Evolutionary conservation across 2,329 filamentous ascomycete genomes (phyloP).

Genomic region (Nemania bipapillata): DNA sequence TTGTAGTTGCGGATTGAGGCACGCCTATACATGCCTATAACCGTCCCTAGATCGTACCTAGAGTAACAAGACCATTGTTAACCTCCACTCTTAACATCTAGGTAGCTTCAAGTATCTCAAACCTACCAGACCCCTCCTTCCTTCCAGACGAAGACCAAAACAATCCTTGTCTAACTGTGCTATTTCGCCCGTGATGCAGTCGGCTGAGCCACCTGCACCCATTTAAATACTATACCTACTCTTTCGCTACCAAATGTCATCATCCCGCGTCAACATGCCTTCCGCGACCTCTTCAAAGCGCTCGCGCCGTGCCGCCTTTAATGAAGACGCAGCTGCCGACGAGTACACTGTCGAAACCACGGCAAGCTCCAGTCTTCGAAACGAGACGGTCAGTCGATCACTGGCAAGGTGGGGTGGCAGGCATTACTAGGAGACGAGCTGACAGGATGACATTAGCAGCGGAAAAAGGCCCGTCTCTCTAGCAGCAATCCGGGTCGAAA

Average conservation of each 20-base stretch:
- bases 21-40: not conserved
- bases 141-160: not conserved
- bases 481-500: conserved; percentile 38
- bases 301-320: conserved; percentile 52
- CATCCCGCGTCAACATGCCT: conserved; percentile 43
- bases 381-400: conserved; percentile 53
- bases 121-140: not conserved
- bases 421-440: conserved; percentile 9
- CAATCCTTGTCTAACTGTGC: not conserved
- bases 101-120: not conserved
- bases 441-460: conserved; percentile 43
- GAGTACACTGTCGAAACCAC: conserved; percentile 54
- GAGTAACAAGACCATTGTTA: no score
- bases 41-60: no score
- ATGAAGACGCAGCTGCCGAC: conserved; percentile 50
- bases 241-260: not conserved
- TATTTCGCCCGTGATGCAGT: conserved; percentile 29
- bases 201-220: conserved; percentile 3
- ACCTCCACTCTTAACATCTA: no score
- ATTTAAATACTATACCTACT: not conserved
- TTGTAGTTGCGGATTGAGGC: not conserved
- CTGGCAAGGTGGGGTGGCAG: not conserved
- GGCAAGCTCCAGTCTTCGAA: conserved; percentile 56
- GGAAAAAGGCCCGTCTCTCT: conserved; percentile 56
- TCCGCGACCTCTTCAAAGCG: conserved; percentile 55